phyloP scores from a whole-genome alignment of 148 eudicot species.

The Vaccinium corymbosum region DNA sequence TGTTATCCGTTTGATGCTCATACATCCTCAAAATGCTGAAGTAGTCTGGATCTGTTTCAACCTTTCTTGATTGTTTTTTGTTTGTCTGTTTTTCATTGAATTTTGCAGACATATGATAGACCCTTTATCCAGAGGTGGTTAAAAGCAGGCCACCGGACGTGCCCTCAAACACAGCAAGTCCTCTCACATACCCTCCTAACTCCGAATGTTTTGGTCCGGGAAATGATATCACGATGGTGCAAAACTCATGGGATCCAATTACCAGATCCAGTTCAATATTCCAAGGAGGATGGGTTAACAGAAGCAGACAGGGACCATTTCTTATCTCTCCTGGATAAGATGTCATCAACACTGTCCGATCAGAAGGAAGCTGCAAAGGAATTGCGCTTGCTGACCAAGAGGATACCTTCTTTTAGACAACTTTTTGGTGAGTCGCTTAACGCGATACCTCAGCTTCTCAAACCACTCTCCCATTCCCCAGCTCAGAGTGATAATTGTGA shows the following conservation, averaged over 20 bases:
- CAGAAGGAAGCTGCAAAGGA: constrained; percentile 88
- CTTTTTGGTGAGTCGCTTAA: constrained; percentile 68
- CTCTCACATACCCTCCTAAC: constrained; percentile 74
- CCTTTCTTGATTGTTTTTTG: neutral
- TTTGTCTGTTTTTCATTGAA: neutral
- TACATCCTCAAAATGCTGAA: neutral
- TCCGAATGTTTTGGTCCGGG: constrained; percentile 62
- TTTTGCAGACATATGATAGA: constrained; percentile 80
- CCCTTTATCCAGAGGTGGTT: constrained; percentile 80
- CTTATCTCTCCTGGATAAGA: constrained; percentile 44
- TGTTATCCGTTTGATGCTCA: neutral
- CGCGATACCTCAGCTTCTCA: constrained; percentile 54
- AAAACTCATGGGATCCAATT: constrained; percentile 43
- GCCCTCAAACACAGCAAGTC: constrained; percentile 86
- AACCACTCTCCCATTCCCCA: constrained; percentile 39
- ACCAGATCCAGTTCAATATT: constrained; percentile 39
- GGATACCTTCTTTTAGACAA: constrained; percentile 71
- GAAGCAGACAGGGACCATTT: constrained; percentile 64
- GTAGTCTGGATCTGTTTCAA: neutral
- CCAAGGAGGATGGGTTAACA: constrained; percentile 44
- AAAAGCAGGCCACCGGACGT: constrained; percentile 72
- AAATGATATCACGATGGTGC: constrained; percentile 80
- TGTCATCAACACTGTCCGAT: constrained; percentile 59
- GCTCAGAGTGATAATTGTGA: constrained; percentile 10
- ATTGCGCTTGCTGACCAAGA: constrained; percentile 67